A percentile compares a stretch with the other conserved stretches of the same genome.
Evolutionary conservation across 495 filamentous ascomycete species (phyloP).

Genomic region (Aspergillus biplanus): DNA sequence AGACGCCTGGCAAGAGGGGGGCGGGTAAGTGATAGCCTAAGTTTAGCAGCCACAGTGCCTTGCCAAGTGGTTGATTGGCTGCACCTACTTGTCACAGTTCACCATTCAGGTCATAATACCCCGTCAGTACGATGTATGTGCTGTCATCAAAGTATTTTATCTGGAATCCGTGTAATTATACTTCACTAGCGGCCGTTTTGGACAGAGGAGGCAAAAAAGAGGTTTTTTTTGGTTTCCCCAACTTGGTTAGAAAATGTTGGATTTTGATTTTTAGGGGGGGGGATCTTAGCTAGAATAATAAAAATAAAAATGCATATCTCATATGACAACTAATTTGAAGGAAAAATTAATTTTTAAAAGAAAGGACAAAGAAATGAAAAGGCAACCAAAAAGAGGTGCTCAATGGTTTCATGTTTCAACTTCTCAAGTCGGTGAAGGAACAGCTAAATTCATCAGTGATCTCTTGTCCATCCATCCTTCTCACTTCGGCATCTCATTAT

Average conservation of each 20-base stretch:
- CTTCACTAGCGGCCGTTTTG: neutral
- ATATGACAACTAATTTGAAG: neutral
- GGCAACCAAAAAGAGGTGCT: neutral
- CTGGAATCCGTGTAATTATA: neutral
- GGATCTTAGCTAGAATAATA: no score
- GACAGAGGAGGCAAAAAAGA: neutral
- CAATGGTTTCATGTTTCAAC: neutral
- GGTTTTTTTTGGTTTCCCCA: neutral
- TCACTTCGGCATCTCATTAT: no score
- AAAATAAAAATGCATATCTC: no score
- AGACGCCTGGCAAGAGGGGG: conserved; percentile 12
- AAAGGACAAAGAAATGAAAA: neutral
- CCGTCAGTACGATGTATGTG: neutral
- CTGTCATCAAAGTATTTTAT: neutral
- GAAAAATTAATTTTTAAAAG: neutral
- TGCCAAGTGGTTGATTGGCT: conserved; percentile 6
- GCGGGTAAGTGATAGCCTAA: conserved; percentile 10
- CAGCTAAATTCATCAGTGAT: neutral
- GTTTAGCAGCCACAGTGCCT: conserved; percentile 6
- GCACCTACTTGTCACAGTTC: conserved; percentile 1
- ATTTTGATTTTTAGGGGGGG: neutral
- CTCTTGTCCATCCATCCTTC: no score
- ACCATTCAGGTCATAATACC: neutral
- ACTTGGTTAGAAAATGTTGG: neutral
- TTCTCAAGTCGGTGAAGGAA: conserved; percentile 2